These are phyloP conservation scores for Pseudodiploospora longispora DNA, from an alignment of 2,329 filamentous ascomycete species.

Conservation along the genomic window DNA sequence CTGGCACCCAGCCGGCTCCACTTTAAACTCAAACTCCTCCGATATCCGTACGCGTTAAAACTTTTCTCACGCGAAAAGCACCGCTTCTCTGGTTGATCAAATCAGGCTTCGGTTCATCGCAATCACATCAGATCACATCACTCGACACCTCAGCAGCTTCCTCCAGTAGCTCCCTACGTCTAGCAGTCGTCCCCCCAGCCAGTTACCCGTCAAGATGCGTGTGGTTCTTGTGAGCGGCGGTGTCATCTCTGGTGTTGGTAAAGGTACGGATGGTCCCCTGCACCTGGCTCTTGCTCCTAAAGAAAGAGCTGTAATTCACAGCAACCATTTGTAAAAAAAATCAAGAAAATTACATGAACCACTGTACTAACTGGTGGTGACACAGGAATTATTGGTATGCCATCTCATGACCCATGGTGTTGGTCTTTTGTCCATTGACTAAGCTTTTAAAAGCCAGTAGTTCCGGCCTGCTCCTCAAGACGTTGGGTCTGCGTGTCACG, in stretches of 20 bases:
- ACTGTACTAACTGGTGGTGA: neutral
- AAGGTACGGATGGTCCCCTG: constrained; percentile 34
- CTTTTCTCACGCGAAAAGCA: too few relatives aligned
- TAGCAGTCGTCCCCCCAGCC: neutral
- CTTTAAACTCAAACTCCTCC: too few relatives aligned
- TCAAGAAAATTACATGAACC: neutral
- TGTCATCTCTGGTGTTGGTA: constrained; percentile 52
- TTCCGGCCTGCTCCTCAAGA: constrained; percentile 44
- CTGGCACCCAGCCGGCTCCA: too few relatives aligned
- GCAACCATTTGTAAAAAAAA: neutral
- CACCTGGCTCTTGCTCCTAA: neutral
- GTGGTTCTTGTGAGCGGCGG: constrained; percentile 26
- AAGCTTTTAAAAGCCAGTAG: constrained; percentile 36
- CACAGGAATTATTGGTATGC: constrained; percentile 13
- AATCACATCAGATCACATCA: neutral
- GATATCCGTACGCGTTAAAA: too few relatives aligned
- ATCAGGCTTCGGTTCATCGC: too few relatives aligned
- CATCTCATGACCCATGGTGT: neutral
- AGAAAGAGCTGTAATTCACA: neutral
- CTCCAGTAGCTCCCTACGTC: neutral
- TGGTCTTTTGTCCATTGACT: neutral
- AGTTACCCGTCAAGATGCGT: constrained; percentile 15
- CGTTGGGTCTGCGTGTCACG: constrained; percentile 7
- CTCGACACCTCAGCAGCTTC: neutral
- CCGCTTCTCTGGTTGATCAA: too few relatives aligned